Base-by-base conservation (phyloP, 306 rosid species). In the Trichosanthes truncata region DNA sequence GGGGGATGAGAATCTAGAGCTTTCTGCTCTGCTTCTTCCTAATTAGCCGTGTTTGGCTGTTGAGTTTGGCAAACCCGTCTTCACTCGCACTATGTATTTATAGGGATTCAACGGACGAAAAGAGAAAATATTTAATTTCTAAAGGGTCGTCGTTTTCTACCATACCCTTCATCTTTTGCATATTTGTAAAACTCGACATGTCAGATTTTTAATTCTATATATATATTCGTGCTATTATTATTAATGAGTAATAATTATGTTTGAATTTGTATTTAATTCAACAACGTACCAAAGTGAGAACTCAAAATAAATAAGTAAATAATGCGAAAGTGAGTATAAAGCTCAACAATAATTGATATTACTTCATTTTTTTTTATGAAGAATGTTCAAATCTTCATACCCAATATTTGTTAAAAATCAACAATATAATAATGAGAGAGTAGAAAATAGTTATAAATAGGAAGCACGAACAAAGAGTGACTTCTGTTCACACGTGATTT, bases 21-120 rank as follows among this genome's bases (percentile, higher is more conserved):
- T 41, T 40, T 41, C 18, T 10, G 20, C 3, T 53, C 31, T 3
- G 9, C 2, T 31, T 33, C 29, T 35, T 55, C 69, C 3, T 6
- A 20, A 62, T 23, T 79, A 75, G 84, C 82, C 80, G 85, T 52
- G 85, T 61, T 92, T 80, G 90, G 89, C 91, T 86, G 60, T 78
- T 41, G 52, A 76, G 87, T 89, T 87, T 71, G 97, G 95, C 97
- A 95, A 95, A 92, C 98, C 87, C 80, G 20, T 84, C 87, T 90
- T 84, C 25, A 90, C 93, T 87, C 92, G 45, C 90, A 89, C 81
- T 9, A 85, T 89, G 77, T 88, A 91, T 95, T 87, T 95, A 92
- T 92, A 91, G 75, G 77, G 21, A 14, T 23, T 40, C 20, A 21
- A 71, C 17, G 55, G 43, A 14, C 20, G 0, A 33, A 33, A 23